Evolutionary conservation across 2,329 filamentous ascomycete genomes (phyloP), one percentile per base, ranked within the genome.

Genomic region (Colletotrichum plurivorum): DNA sequence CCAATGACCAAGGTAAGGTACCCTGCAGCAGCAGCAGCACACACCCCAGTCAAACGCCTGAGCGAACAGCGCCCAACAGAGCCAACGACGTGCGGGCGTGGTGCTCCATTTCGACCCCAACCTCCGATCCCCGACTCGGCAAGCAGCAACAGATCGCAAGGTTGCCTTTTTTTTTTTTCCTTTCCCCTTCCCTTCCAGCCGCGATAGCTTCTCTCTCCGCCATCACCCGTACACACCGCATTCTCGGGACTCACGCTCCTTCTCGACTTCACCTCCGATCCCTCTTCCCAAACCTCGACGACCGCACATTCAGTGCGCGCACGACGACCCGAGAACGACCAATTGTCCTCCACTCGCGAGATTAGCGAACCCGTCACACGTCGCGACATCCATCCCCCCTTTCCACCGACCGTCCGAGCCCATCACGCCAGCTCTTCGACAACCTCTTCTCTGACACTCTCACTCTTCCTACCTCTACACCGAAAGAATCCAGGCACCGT

Each of bases 81-180:
- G 46, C 46, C 46, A 20, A 49, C 46, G 12, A 12, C 22, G 18
- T 18, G 52, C 48, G 49, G 59, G 18, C 31, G 9, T 53, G 48
- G 31, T 62, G 20, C 62, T 68, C 59, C 64, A 67, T 66, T 56
- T 53, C 54, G 63, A 63, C 66, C 66, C 66, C 66, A 66, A 69
- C 66, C 66, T 66, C 66, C 61, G 66, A 65, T 69, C 43, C 61
- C 54, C 66, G 62, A 69, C 62, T 57, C 56, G 62, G 65, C 46
- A 63, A 64, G 36, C 66, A 51, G 48, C 62, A 59, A 55, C 66
- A 49, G 51, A 60, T 69, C 66, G 62, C 66, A 60, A 51, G 51
- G 66, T 55, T 65, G 43, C 54, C 55, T 58, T 53, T 58, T 36
- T 57, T 43, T 36, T 46, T 36, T 20, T 27, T 15, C 10, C 13